Conservation (phyloP, 257 asterid species). For the Forsythia viridissima region DNA sequence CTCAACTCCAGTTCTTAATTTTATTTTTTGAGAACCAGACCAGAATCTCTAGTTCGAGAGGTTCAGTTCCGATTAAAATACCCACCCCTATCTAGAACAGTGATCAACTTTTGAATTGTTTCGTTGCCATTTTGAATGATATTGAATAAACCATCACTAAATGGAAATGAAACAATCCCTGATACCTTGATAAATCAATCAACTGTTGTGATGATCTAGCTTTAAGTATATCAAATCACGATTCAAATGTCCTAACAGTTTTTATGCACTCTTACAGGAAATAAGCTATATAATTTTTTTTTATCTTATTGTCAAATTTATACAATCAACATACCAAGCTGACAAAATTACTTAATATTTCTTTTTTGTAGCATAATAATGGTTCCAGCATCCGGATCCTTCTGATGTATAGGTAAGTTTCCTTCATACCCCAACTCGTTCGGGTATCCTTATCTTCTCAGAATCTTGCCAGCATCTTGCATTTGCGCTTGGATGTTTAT, state of each 20-base stretch:
- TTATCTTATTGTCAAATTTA: constrained; percentile 11
- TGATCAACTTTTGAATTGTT: neutral
- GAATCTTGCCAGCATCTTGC: neutral
- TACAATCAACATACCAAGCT: constrained; percentile 19
- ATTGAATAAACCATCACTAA: neutral
- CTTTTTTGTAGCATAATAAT: constrained; percentile 63
- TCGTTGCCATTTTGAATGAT: neutral
- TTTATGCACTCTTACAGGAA: constrained; percentile 7
- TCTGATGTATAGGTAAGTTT: constrained; percentile 68
- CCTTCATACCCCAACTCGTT: constrained; percentile 7
- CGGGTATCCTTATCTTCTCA: constrained; percentile 1
- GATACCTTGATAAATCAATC: neutral
- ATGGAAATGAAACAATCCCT: neutral
- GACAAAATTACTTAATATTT: constrained; percentile 12
- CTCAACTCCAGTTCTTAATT: too few species aligned
- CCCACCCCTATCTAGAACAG: neutral
- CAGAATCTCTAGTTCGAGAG: too few species aligned
- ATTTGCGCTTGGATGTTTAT: neutral
- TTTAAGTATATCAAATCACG: neutral
- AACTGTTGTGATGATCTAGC: neutral
- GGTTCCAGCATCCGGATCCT: constrained; percentile 80
- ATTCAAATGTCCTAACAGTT: neutral
- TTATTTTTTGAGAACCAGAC: too few species aligned
- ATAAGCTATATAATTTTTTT: neutral
- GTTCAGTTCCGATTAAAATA: too few species aligned